Evolutionary conservation across 345 rosid genomes (phyloP).

Genomic region (Populus davidiana): DNA sequence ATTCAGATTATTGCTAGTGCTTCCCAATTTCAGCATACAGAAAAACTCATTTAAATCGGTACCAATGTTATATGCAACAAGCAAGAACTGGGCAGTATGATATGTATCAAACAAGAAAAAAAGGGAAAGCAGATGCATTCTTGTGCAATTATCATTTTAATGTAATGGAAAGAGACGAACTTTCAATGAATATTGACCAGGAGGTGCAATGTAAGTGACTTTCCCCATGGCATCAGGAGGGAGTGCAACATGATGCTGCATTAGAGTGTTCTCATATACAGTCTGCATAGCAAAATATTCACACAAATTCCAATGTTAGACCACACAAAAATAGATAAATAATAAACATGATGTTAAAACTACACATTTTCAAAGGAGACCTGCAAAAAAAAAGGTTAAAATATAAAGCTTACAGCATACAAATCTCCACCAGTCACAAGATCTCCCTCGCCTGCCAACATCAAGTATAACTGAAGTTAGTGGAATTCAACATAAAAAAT

Average conservation of each 20-base stretch:
- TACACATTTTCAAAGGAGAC: not conserved
- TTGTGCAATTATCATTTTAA: not conserved
- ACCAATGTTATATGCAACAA: not conserved
- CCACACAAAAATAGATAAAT: not conserved
- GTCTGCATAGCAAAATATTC: constrained; percentile 48
- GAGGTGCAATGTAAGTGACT: constrained; percentile 82
- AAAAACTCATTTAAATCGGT: not conserved
- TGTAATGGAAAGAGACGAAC: constrained; percentile 35
- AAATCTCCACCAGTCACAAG: constrained; percentile 95
- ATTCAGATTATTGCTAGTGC: not conserved
- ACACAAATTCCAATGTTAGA: constrained; percentile 16
- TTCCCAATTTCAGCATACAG: not conserved
- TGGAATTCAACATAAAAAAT: constrained; percentile 5
- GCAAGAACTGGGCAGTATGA: not conserved
- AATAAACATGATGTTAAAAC: not conserved
- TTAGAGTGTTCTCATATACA: constrained; percentile 90
- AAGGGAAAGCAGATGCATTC: not conserved
- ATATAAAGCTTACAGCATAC: constrained; percentile 77
- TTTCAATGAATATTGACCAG: constrained; percentile 98
- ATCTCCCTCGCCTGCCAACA: constrained; percentile 85
- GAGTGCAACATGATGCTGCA: constrained; percentile 84
- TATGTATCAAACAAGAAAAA: not conserved
- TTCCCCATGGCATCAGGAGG: constrained; percentile 99
- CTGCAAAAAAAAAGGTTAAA: constrained; percentile 9
- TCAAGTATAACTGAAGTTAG: constrained; percentile 17